Percentiles rank a stretch among this genome's conserved stretches.
Conservation (phyloP, 1,284 basidiomycete genomes). For the Coriolopsis trogii region DNA sequence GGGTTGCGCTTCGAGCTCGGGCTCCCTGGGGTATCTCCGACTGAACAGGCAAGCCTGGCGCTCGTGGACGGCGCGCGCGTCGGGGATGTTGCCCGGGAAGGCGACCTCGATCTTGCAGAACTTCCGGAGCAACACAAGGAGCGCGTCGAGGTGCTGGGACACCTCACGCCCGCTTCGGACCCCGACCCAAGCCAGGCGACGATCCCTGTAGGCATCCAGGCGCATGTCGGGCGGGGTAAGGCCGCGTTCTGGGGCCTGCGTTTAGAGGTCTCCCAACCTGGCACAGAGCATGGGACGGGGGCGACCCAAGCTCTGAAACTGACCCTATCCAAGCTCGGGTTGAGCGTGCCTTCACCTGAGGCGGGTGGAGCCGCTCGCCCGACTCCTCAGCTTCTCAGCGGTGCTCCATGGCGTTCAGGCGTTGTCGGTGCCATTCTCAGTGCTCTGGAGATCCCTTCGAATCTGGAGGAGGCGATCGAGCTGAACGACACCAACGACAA, state of each 20-base stretch:
- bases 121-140: conserved; percentile 26
- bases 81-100: conserved; percentile 31
- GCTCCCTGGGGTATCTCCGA: conserved; percentile 32
- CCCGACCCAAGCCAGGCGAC: no score
- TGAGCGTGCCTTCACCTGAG: conserved; percentile 45
- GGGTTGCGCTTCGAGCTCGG: conserved; percentile 17
- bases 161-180: no score
- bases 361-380: conserved; percentile 33
- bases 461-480: conserved; percentile 32
- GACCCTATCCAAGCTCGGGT: conserved; percentile 49
- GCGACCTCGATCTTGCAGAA: conserved; percentile 30
- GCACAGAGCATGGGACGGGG: conserved; percentile 39
- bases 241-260: conserved; percentile 66
- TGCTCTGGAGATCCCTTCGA: conserved; percentile 37
- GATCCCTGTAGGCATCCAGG: conserved; percentile 54
- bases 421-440: conserved; percentile 26
- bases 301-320: conserved; percentile 45
- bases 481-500: conserved; percentile 67
- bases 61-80: neutral
- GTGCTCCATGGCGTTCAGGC: conserved; percentile 15
- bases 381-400: conserved; percentile 54
- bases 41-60: no score
- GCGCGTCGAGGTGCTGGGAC: conserved; percentile 38
- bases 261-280: conserved; percentile 59
- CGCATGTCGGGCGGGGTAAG: conserved; percentile 55